A percentile compares a stretch with the other conserved stretches of the same genome.
Evolutionary conservation across 2,329 filamentous ascomycete genomes (phyloP).

Genomic region (Coniochaeta prunicola): DNA sequence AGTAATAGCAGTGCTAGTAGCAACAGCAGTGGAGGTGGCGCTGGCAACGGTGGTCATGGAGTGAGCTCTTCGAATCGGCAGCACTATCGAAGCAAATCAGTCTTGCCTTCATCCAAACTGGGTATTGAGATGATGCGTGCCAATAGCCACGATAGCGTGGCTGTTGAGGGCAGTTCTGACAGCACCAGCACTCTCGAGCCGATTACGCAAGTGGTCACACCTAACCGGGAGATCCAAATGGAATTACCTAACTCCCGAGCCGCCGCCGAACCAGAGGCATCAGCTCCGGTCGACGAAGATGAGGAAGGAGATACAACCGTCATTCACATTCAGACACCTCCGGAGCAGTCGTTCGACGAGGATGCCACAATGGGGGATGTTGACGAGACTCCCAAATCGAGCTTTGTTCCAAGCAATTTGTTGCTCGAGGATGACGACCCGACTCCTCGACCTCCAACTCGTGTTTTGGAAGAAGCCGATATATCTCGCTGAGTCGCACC

Average conservation of each 20-base stretch:
- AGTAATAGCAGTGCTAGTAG: slow-evolving; percentile 25
- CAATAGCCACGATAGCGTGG: slow-evolving; percentile 82
- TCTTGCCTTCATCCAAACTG: slow-evolving; percentile 75
- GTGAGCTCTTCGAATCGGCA: slow-evolving; percentile 12
- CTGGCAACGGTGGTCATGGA: slow-evolving; percentile 21
- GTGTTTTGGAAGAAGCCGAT: not conserved
- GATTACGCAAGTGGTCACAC: slow-evolving; percentile 45
- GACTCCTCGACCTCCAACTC: slow-evolving; percentile 14
- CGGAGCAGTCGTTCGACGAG: slow-evolving; percentile 7
- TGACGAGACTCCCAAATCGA: slow-evolving; percentile 17
- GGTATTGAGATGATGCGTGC: slow-evolving; percentile 98
- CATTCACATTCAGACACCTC: slow-evolving; percentile 19
- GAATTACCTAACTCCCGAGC: slow-evolving; percentile 13
- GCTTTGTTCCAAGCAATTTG: slow-evolving; percentile 1
- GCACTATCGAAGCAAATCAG: slow-evolving; percentile 47
- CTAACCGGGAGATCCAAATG: slow-evolving; percentile 32
- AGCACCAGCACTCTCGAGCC: slow-evolving; percentile 34
- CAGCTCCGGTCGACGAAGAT: slow-evolving; percentile 7
- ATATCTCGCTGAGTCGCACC: not conserved
- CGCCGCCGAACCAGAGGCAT: slow-evolving; percentile 5
- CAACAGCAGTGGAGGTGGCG: slow-evolving; percentile 9
- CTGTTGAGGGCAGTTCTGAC: slow-evolving; percentile 32
- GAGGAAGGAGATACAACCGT: slow-evolving; percentile 15
- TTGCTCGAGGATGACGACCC: slow-evolving; percentile 13
- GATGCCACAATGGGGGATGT: slow-evolving; percentile 8